Evolutionary conservation across 164 flowering plant species (phyloP).

Genomic region (grape (Vitis vinifera)): DNA sequence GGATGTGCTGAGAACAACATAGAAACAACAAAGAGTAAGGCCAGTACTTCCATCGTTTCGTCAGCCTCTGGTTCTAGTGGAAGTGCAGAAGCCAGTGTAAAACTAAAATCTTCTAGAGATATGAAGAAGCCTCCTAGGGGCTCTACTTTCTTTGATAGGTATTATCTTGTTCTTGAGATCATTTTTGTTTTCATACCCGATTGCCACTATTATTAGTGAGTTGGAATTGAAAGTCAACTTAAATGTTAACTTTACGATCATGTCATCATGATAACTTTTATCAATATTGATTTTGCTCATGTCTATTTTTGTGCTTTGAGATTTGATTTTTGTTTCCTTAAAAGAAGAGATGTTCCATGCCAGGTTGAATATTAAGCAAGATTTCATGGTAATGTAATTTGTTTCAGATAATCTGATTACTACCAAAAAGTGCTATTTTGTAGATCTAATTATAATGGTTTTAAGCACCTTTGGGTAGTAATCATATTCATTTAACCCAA

Average conservation of each 20-base stretch:
- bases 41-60: conserved; percentile 11
- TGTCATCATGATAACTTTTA: no score
- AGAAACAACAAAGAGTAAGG: conserved; percentile 12
- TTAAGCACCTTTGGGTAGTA: no score
- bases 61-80: conserved; percentile 21
- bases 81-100: conserved; percentile 17
- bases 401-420: neutral
- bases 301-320: no score
- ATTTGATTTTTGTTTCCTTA: no score
- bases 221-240: neutral
- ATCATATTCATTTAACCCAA: no score
- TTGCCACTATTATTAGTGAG: neutral
- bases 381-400: neutral
- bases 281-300: no score
- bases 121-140: conserved; percentile 42
- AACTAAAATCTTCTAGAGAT: conserved; percentile 33
- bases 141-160: conserved; percentile 85
- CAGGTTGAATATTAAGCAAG: neutral
- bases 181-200: neutral
- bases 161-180: conserved; percentile 2
- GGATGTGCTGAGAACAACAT: conserved; percentile 13
- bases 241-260: no score
- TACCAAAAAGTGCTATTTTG: no score
- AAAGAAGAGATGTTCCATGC: neutral
- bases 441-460: no score